Evolutionary conservation across 2,329 filamentous ascomycete species (phyloP).

Genomic region (Huntiella savannae): DNA sequence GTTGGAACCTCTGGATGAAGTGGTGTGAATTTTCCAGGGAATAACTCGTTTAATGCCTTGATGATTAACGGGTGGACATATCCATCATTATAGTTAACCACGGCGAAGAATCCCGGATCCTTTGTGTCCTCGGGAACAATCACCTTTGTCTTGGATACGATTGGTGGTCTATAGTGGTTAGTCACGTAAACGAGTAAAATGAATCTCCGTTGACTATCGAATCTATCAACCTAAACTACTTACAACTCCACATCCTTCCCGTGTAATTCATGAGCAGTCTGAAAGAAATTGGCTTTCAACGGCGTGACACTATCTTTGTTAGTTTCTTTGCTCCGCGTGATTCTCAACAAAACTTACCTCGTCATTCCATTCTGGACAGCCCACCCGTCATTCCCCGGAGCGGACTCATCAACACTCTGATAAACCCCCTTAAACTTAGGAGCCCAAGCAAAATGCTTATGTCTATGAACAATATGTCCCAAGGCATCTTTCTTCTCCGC

Average conservation of each 20-base stretch:
- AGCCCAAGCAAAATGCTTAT: slow-evolving; percentile 90
- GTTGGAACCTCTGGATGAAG: slow-evolving; percentile 13
- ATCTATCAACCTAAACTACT: slow-evolving; percentile 21
- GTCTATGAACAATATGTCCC: slow-evolving; percentile 31
- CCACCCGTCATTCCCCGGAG: slow-evolving; percentile 82
- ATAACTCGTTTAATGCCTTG: slow-evolving; percentile 43
- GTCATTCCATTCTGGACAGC: slow-evolving; percentile 73
- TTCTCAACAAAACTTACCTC: slow-evolving; percentile 34
- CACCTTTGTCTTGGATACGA: neutral
- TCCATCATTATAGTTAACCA: slow-evolving; percentile 48
- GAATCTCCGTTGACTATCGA: too few species aligned
- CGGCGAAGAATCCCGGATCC: slow-evolving; percentile 4
- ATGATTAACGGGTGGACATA: slow-evolving; percentile 82
- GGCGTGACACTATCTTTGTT: slow-evolving; percentile 53
- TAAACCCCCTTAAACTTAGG: slow-evolving; percentile 76
- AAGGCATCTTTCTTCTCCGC: slow-evolving; percentile 17
- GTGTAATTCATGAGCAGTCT: slow-evolving; percentile 41
- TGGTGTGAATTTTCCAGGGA: slow-evolving; percentile 40
- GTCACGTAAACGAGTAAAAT: too few species aligned
- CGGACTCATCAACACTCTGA: slow-evolving; percentile 61
- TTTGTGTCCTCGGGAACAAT: too few species aligned
- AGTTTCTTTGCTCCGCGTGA: slow-evolving; percentile 6
- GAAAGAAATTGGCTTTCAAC: slow-evolving; percentile 82
- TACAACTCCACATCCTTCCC: slow-evolving; percentile 64
- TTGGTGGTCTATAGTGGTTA: neutral